Evolutionary conservation across 495 filamentous ascomycete genomes (phyloP), one percentile per base, ranked within the genome.

Genomic region (Thozetella sp.): DNA sequence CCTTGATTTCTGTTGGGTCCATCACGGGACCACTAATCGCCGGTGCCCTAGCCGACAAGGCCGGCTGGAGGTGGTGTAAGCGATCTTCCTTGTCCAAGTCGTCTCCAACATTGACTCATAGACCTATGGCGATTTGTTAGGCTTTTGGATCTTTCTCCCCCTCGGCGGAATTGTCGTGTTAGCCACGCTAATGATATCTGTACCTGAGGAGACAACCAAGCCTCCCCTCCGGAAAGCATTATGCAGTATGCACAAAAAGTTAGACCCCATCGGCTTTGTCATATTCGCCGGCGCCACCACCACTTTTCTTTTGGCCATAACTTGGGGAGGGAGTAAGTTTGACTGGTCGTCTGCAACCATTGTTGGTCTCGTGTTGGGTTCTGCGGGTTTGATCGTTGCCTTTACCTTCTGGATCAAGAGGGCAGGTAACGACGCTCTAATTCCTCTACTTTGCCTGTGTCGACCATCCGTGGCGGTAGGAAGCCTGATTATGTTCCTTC

Each of bases 401-500:
- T 84, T 85, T 51, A 82, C 77, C 3, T 57, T 89, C 4, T 78
- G 91, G 45, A 71, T 83, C 74, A 75, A 76, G 79, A 54, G 77
- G 78, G 45, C 85, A 87, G 11, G 82, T 71, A 62, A 66, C 51
- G 51, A 37, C 22, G 91, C 90, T 9, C 90, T 89, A 9, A 73
- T 93, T 10, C 89, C 90, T 22, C 83, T 82, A 0, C 80, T 85
- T n/a, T 76, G 93, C 59, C 64, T 90, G 53, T 85, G 78, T 53
- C 83, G 92, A 58, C 81, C 90, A 20, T 86, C 77, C 52, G 81
- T 94, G 15, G 80, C 80, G 46, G 76, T 73, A 3, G 78, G 79
- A 3, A 65, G 79, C 1, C 72, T 80, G 59, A 89, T 85, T 67
- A 60, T 77, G 9, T 77, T 84, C 57, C 76, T 75, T 54, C 65